A percentile compares a stretch with the other conserved stretches of the same genome.
Evolutionary conservation across 1,284 basidiomycete species (phyloP).

Genomic region (Sporisorium reilianum): DNA sequence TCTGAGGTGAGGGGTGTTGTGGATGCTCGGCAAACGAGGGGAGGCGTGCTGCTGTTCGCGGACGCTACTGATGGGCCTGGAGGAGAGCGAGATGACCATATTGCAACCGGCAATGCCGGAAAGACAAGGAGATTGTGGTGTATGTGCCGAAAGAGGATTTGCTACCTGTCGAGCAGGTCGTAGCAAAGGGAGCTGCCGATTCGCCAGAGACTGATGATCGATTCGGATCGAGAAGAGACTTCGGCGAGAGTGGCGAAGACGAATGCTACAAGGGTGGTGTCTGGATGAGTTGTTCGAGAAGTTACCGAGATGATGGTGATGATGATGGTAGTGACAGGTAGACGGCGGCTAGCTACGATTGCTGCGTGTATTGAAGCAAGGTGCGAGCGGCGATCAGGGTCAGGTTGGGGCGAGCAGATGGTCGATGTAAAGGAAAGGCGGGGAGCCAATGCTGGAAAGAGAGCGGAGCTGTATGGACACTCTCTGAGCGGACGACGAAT

Average conservation of each 20-base stretch:
- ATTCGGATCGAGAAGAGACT: background rate
- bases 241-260: no score
- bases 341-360: background rate
- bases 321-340: background rate
- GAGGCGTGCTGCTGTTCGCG: slow-evolving; percentile 39
- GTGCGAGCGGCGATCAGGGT: background rate
- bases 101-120: slow-evolving; percentile 46
- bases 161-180: background rate
- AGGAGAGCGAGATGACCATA: slow-evolving; percentile 41
- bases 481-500: background rate
- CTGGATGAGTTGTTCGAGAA: slow-evolving; percentile 1
- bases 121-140: background rate
- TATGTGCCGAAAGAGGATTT: background rate
- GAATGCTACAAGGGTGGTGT: background rate
- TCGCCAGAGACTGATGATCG: background rate
- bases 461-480: background rate
- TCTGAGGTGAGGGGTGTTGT: slow-evolving; percentile 15
- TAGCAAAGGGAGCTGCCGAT: background rate
- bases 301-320: background rate
- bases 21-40: slow-evolving; percentile 18
- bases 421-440: background rate
- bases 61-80: slow-evolving; percentile 44
- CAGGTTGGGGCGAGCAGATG: background rate
- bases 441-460: background rate
- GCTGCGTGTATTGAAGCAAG: background rate